These are phyloP conservation scores for Saccharomyces hybrid DNA, from an alignment of 1,139 yeast species.

Conservation along the genomic window DNA sequence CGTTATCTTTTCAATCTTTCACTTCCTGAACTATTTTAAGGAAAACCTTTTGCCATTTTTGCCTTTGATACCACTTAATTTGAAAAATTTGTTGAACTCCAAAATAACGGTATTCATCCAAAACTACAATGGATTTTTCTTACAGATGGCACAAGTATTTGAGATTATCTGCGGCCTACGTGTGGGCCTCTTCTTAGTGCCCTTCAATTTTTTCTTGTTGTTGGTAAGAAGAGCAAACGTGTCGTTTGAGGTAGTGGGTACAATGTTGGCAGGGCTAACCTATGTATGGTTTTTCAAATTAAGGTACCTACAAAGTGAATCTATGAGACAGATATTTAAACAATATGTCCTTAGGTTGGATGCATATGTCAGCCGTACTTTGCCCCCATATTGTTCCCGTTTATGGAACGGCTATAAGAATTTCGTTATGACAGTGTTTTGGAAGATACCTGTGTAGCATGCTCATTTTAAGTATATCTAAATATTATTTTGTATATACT, in stretches of 20 bases:
- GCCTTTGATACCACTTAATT: slow-evolving; percentile 20
- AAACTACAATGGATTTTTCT: slow-evolving; percentile 20
- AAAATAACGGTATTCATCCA: slow-evolving; percentile 20
- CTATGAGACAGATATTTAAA: slow-evolving; percentile 13
- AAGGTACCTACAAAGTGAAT: slow-evolving; percentile 21
- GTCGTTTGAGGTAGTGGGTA: slow-evolving; percentile 10
- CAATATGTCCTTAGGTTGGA: slow-evolving; percentile 12
- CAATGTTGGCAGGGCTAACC: slow-evolving; percentile 13
- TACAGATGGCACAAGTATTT: slow-evolving; percentile 24
- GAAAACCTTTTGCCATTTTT: slow-evolving; percentile 30
- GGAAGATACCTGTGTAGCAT: slow-evolving; percentile 9
- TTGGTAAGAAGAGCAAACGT: slow-evolving; percentile 2
- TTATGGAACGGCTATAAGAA: slow-evolving; percentile 18
- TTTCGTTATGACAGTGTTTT: slow-evolving; percentile 13
- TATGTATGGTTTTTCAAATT: slow-evolving; percentile 27
- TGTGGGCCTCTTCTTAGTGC: slow-evolving; percentile 17
- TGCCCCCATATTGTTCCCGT: slow-evolving; percentile 10
- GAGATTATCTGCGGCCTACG: slow-evolving; percentile 25
- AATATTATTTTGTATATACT: neutral
- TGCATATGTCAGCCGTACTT: neutral
- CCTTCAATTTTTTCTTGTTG: slow-evolving; percentile 14
- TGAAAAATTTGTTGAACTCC: slow-evolving; percentile 16
- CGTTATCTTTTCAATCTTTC: slow-evolving; percentile 51
- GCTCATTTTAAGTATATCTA: slow-evolving; percentile 4
- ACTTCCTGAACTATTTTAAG: slow-evolving; percentile 44